phyloP scores from a whole-genome alignment of 2,329 filamentous ascomycete species.

The Aureobasidium sp. region DNA sequence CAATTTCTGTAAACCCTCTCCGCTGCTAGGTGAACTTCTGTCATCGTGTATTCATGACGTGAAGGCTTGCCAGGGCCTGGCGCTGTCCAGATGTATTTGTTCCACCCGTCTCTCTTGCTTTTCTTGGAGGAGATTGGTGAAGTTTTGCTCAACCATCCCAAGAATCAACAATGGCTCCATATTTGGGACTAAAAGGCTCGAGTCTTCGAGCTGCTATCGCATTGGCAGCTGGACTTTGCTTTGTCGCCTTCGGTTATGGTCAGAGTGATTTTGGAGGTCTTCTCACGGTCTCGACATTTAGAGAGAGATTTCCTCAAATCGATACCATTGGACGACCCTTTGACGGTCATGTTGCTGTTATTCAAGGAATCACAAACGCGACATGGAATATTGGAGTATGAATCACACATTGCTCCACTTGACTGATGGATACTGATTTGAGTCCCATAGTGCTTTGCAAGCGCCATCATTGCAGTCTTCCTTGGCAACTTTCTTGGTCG shows the following conservation, averaged over 20 bases:
- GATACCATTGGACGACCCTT: constrained; percentile 29
- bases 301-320: constrained; percentile 35
- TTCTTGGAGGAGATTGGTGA: not conserved
- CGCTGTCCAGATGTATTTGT: not conserved
- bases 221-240: constrained; percentile 17
- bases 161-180: constrained; percentile 13
- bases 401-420: not conserved
- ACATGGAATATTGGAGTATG: constrained; percentile 30
- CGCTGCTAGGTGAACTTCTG: not conserved
- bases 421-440: not conserved
- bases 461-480: constrained; percentile 34
- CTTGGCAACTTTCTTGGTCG: constrained; percentile 52
- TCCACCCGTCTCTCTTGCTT: not conserved
- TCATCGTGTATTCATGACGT: constrained; percentile 5
- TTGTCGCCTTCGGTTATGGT: constrained; percentile 51
- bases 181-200: constrained; percentile 17
- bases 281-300: constrained; percentile 58
- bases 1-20: constrained; percentile 1
- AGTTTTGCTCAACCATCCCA: not conserved
- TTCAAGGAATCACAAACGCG: constrained; percentile 36
- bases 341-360: constrained; percentile 29
- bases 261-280: constrained; percentile 45
- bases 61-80: not conserved
- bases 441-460: constrained; percentile 30
- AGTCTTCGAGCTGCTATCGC: constrained; percentile 17